Conservation (phyloP, 2,329 filamentous ascomycete genomes). For the Neonectria hederae region DNA sequence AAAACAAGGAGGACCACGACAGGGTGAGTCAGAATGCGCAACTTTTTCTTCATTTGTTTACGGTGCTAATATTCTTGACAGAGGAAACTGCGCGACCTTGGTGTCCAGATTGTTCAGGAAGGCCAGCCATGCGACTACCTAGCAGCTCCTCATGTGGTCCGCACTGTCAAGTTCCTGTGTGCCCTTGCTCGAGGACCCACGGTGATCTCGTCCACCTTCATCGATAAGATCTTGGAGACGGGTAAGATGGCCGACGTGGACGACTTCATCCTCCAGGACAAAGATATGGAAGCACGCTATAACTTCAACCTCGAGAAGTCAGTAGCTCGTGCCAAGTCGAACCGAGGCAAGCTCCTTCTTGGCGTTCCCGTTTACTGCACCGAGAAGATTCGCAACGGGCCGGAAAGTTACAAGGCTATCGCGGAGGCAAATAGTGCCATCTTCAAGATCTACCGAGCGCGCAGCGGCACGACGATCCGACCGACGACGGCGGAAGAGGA, state of each 20-base stretch:
- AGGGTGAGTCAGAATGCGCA: slow-evolving; percentile 65
- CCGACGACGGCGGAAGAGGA: slow-evolving; percentile 73
- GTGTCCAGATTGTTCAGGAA: slow-evolving; percentile 82
- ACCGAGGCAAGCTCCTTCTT: slow-evolving; percentile 79
- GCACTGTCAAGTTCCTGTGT: slow-evolving; percentile 93
- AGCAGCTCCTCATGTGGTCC: slow-evolving; percentile 84
- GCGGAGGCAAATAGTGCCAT: slow-evolving; percentile 88
- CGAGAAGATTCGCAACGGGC: slow-evolving; percentile 79
- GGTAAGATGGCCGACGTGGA: slow-evolving; percentile 71
- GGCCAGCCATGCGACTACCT: slow-evolving; percentile 82
- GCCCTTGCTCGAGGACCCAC: slow-evolving; percentile 83
- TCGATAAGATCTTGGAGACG: slow-evolving; percentile 78
- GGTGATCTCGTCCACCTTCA: slow-evolving; percentile 80
- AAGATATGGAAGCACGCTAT: slow-evolving; percentile 75
- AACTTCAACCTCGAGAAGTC: slow-evolving; percentile 75
- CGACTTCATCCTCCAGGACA: slow-evolving; percentile 76
- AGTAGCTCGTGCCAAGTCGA: slow-evolving; percentile 75
- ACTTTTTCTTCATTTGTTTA: slow-evolving; percentile 13
- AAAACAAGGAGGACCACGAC: slow-evolving; percentile 80
- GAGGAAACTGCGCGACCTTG: slow-evolving; percentile 83
- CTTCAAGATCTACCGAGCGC: slow-evolving; percentile 79
- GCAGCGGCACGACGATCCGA: slow-evolving; percentile 73
- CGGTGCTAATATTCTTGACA: slow-evolving; percentile 49
- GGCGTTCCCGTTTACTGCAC: slow-evolving; percentile 87
- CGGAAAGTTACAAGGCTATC: slow-evolving; percentile 86